Base-by-base conservation (phyloP, 2,329 filamentous ascomycete species). In the Esteya vermicola region DNA sequence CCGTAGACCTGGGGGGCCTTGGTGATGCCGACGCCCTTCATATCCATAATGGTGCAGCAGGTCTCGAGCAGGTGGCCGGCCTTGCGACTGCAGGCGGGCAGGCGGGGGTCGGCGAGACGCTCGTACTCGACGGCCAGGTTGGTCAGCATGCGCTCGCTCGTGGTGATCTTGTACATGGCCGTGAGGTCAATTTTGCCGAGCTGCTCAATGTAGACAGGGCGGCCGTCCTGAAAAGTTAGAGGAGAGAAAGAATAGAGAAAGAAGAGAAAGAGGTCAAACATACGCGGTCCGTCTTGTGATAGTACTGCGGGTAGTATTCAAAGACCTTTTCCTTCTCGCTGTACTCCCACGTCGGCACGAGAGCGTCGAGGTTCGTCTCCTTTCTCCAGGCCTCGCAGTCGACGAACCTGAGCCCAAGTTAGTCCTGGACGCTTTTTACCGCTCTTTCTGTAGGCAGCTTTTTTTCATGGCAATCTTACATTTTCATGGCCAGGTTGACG, bases 41-140 rank as follows among this genome's bases (percentile, higher is more conserved):
- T 73, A 63, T 98, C 91, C 81, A 96, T 91, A 64, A 98, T 86
- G 48, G 84, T 89, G 78, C 91, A 96, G 69, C 85, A 95, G 20
- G 91, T 98, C 70, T 98, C 91, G 54, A 95, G 80, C 43, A 98
- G 78, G 55, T 81, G 75, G 53, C 84, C 85, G 20, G 80, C 70
- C 65, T 94, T 93, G 62, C 89, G 86, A 42, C 86, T 94, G 72
- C 86, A 95, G 50, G 91, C 89, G 39, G 91, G 91, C 42, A 98
- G 75, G 50, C 91, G 83, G 13, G 88, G 88, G 62, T 96, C 89
- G 50, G 85, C 74, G 51, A 96, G 73, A 61, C 89, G 93, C 70
- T 98, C 91, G 68, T 98, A 98, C 67, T 98, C 91, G 59, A 88
- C 81, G 36, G 93, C 89, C 33, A 98, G 78, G 69, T 96, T 96